Evolutionary conservation across 23 red algal species (phyloP).

Genomic region (Chondrus crispus): DNA sequence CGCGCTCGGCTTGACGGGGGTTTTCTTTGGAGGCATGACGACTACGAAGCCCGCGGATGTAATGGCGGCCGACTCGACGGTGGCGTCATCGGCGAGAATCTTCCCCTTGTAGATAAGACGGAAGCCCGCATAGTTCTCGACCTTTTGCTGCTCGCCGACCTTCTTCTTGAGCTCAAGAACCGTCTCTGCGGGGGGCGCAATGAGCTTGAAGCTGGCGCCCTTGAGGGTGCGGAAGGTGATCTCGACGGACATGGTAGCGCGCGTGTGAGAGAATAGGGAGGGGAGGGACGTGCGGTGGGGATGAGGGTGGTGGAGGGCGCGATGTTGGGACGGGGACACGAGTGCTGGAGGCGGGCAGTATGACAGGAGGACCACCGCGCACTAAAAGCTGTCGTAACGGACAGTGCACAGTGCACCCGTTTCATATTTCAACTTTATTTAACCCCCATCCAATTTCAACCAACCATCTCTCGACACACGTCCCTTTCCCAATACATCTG

Average conservation of each 20-base stretch:
- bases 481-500: too few relatives aligned
- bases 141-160: conserved; percentile 57
- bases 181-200: conserved; percentile 51
- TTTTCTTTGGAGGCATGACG: conserved; percentile 86
- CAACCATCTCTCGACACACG: too few relatives aligned
- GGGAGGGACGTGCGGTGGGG: not conserved
- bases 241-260: conserved; percentile 15
- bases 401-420: too few relatives aligned
- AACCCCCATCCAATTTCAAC: too few relatives aligned
- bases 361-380: too few relatives aligned
- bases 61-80: conserved; percentile 59
- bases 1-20: not conserved
- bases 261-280: not conserved
- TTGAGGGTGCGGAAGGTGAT: conserved; percentile 87
- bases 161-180: conserved; percentile 60
- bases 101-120: conserved; percentile 86
- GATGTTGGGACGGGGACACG: not conserved
- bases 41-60: conserved; percentile 81
- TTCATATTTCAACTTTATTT: too few relatives aligned
- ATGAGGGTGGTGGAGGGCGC: not conserved
- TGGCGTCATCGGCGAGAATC: conserved; percentile 68
- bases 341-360: not conserved
- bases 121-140: conserved; percentile 45
- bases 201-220: conserved; percentile 68
- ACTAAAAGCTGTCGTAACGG: too few relatives aligned